Percentiles rank a stretch among this genome's conserved stretches.
Conservation (phyloP, 768 basidiomycete species). For the Trichaptum fuscoviolaceum region DNA sequence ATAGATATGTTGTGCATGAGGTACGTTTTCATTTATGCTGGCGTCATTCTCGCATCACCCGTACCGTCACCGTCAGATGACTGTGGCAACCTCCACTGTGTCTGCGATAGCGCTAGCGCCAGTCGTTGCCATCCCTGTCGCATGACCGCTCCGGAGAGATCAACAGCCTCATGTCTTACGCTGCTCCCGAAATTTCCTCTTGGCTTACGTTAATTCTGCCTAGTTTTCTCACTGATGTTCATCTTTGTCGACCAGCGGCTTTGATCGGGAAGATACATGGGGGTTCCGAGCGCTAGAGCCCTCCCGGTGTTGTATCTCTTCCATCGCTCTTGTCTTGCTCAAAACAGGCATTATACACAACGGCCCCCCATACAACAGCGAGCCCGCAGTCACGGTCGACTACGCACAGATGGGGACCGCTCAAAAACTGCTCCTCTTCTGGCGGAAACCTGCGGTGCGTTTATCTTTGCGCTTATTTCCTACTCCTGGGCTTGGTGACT, state of each 20-base stretch:
- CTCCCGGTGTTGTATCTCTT: conserved; percentile 94
- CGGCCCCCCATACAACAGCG: conserved; percentile 42
- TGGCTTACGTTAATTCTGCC: background rate
- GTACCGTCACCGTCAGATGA: background rate
- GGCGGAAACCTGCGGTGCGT: conserved; percentile 98
- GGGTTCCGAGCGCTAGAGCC: conserved; percentile 96
- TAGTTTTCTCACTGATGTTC: background rate
- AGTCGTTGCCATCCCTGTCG: background rate
- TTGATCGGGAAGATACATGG: conserved; percentile 97
- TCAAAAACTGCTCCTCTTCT: conserved; percentile 94
- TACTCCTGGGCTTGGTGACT: conserved; percentile 8
- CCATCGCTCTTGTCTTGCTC: conserved; percentile 93
- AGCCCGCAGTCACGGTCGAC: conserved; percentile 77
- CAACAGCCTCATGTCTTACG: background rate
- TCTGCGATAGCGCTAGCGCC: background rate
- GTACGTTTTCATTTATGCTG: conserved; percentile 39
- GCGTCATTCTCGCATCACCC: conserved; percentile 4
- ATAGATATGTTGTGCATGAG: conserved; percentile 99
- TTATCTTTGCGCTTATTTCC: conserved; percentile 10
- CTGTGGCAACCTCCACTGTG: conserved; percentile 1
- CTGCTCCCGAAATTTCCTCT: conserved; percentile 1
- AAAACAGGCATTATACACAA: conserved; percentile 94
- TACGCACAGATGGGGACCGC: conserved; percentile 94
- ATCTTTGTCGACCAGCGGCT: conserved; percentile 56
- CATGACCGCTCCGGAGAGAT: background rate